phyloP scores from a whole-genome alignment of 805 yeast species.

The Wickerhamiella kazuoi region DNA sequence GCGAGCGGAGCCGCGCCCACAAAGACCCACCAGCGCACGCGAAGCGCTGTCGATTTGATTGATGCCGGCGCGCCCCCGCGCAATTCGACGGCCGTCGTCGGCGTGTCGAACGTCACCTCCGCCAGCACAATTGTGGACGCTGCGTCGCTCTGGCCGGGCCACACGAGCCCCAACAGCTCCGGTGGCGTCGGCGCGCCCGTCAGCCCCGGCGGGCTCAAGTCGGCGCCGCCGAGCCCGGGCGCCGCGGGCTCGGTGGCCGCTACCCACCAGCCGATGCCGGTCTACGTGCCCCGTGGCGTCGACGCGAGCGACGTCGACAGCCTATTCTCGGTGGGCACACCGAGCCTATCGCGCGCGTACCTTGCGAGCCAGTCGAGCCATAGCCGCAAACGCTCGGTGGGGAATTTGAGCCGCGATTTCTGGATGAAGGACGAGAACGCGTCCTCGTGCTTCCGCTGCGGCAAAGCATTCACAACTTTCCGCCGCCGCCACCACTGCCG shows the following conservation, averaged over 20 bases:
- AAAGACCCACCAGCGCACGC: background rate
- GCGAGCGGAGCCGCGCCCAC: no score
- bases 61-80: no score
- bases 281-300: background rate
- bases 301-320: constrained; percentile 11
- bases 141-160: constrained; percentile 8
- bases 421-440: constrained; percentile 97
- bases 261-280: constrained; percentile 1
- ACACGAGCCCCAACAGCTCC: background rate
- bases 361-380: constrained; percentile 13
- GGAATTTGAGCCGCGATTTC: constrained; percentile 46
- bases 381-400: constrained; percentile 10
- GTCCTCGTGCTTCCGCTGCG: constrained; percentile 71
- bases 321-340: constrained; percentile 11
- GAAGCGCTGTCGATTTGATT: constrained; percentile 3
- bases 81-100: constrained; percentile 6
- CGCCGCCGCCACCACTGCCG: constrained; percentile 89
- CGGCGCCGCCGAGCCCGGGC: background rate
- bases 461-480: constrained; percentile 52
- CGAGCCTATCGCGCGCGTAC: constrained; percentile 13
- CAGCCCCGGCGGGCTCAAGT: background rate
- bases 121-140: no score
- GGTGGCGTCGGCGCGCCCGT: background rate
- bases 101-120: constrained; percentile 4
- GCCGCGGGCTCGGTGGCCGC: background rate